Evolutionary conservation across 164 flowering plant genomes (phyloP), one percentile per base, ranked within the genome.

Genomic region (Liriodendron chinense): DNA sequence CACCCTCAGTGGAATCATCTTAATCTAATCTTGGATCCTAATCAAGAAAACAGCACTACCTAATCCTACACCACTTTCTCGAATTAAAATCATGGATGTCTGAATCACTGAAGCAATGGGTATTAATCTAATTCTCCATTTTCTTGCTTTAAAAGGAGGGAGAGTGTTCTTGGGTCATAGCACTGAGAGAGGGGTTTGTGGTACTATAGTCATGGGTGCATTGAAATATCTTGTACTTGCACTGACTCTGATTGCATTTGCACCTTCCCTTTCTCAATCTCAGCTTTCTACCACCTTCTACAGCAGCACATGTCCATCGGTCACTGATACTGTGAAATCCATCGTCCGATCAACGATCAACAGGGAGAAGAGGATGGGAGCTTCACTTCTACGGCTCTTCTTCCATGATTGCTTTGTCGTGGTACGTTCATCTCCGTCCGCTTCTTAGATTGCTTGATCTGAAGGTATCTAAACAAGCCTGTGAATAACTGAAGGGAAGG

Each of bases 391-490:
- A 16, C 87, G 87, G 62, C 70, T 87, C 47, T 75, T 72, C 72
- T 87, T 87, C 80, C 91, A 87, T 71, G 90, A 88, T 64, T 87
- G 92, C 70, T 87, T 87, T 34, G 90, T 89, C 67, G 70, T 68
- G 48, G 90, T 86, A 80, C 18, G 76, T 43, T 25, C 20, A 49
- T 61, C 25, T 9, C n/a, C 9, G 16, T 10, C 18, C 59, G 7
- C 47, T 48, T 24, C n/a, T 7, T 66, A 21, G 16, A 24, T 34
- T 59, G 64, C 22, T 68, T 28, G n/a, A 13, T 65, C 14, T 65
- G 0, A 9, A 9, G 26, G 68, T 3, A 53, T 65, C 28, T 12
- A 65, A 65, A 9, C 14, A 62, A 62, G 8, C 9, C n/a, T 18
- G 8, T 20, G 65, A 53, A 53, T 12, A 53, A 53, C 59, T 53